Evolutionary conservation across 441 rosid species (phyloP), one percentile per base, ranked within the genome.

Genomic region (Capsella rubella): DNA sequence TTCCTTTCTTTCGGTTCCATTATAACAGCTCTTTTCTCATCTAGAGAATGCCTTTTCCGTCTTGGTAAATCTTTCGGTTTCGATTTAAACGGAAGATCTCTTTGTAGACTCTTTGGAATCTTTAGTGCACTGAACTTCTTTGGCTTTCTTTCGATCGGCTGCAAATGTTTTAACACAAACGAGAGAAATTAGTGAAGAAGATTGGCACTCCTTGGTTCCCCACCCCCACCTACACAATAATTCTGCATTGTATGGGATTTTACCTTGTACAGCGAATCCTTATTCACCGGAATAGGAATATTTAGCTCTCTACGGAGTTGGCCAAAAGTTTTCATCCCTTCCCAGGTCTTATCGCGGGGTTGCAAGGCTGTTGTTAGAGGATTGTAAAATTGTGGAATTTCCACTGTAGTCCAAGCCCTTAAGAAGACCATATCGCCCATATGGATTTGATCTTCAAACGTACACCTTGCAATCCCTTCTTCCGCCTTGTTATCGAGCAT

Each of bases 391-490:
- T 42, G 51, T 55, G 98, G 95, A 75, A 85, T 83, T 76, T 92
- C 95, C 62, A 92, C 97, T 74, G 81, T 81, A 57, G 91, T 85
- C 97, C 97, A 95, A 18, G 97, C 93, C 4, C 84, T 90, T 83
- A 92, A 78, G 81, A 89, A 88, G 63, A 92, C 92, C 16, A 92
- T 84, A 82, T 95, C 98, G 31, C 99, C 85, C 92, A 90, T 90
- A 74, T 84, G 78, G 70, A 92, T 92, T 78, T 79, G 82, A 84
- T 95, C 99, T 92, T 95, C 99, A 84, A 95, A 95, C 65, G 93
- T 92, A 83, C 99, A 95, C 78, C 99, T 83, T 9, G 90, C 98
- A 74, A 89, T 86, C 56, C 98, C 98, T 75, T 90, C 97, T 81
- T 81, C 86, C 0, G 95, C 87, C 27, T 79, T 80, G 80, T 90